These are phyloP conservation scores for Panus rudis DNA, from an alignment of 768 basidiomycete genomes.

Conservation along the genomic window DNA sequence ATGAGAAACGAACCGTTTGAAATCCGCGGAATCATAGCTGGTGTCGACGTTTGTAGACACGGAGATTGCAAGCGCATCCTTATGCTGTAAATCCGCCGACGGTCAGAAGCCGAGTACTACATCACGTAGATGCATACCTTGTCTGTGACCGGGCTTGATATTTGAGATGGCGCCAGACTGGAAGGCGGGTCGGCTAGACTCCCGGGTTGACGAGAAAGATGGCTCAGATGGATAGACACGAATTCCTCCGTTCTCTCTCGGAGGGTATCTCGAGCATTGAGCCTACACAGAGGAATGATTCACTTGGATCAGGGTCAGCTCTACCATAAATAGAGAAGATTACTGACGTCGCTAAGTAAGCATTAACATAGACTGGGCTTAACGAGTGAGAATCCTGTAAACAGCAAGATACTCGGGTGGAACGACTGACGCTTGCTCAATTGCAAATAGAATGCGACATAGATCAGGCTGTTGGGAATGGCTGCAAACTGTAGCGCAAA, in stretches of 20 bases:
- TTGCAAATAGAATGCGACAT: conserved; percentile 10
- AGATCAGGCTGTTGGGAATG: conserved; percentile 8
- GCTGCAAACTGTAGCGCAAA: conserved; percentile 5
- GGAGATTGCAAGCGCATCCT: no score
- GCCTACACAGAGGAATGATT: conserved; percentile 1
- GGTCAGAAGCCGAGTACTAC: no score
- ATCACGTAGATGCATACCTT: no score
- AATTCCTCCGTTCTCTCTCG: conserved; percentile 2
- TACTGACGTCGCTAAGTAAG: conserved; percentile 12
- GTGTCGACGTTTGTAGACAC: no score
- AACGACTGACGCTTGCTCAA: conserved; percentile 11
- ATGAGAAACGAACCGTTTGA: no score
- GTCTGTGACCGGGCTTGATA: no score
- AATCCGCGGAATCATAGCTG: no score
- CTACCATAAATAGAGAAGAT: neutral
- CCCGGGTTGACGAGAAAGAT: neutral
- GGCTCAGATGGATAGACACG: conserved; percentile 8
- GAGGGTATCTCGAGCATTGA: conserved; percentile 10
- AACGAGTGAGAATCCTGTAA: neutral
- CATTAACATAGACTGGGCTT: conserved; percentile 11
- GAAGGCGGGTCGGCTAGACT: neutral
- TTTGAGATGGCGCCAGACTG: neutral
- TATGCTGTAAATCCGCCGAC: no score
- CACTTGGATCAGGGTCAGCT: neutral
- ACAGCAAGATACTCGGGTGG: neutral